phyloP scores from a whole-genome alignment of 2,329 filamentous ascomycete species.

The Aspergillus sp. region DNA sequence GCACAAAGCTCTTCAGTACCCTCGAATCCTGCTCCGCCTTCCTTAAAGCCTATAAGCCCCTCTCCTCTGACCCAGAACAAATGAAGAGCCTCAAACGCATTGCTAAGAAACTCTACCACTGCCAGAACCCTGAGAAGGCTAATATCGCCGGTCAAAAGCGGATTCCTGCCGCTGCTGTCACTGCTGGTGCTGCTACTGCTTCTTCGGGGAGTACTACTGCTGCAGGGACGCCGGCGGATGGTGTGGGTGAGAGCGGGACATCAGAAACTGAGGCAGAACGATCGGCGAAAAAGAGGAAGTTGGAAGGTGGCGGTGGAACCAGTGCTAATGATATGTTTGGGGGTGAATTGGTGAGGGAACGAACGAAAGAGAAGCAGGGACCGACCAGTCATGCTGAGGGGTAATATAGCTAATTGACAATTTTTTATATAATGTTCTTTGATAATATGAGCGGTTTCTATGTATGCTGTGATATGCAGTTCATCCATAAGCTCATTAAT shows the following conservation, averaged over 20 bases:
- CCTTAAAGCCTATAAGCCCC: constrained; percentile 32
- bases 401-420: background rate
- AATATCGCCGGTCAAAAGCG: constrained; percentile 38
- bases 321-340: constrained; percentile 28
- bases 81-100: constrained; percentile 39
- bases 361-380: constrained; percentile 18
- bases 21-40: constrained; percentile 32
- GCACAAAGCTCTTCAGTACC: constrained; percentile 30
- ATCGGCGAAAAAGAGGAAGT: constrained; percentile 33
- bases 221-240: constrained; percentile 3
- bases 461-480: too few relatives aligned
- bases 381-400: background rate
- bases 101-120: constrained; percentile 43
- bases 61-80: constrained; percentile 31
- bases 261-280: constrained; percentile 32
- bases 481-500: too few relatives aligned
- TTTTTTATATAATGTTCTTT: too few relatives aligned
- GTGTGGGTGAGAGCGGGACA: constrained; percentile 15
- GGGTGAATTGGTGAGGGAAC: constrained; percentile 27
- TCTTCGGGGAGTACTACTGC: constrained; percentile 9
- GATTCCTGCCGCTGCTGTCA: constrained; percentile 24
- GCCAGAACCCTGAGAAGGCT: constrained; percentile 42
- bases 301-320: constrained; percentile 20
- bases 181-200: constrained; percentile 2
- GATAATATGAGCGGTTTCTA: too few relatives aligned